A percentile compares a stretch with the other conserved stretches of the same genome.
Conservation (phyloP, 352 stramenopile genomes). For the Achlya hypogyna region DNA sequence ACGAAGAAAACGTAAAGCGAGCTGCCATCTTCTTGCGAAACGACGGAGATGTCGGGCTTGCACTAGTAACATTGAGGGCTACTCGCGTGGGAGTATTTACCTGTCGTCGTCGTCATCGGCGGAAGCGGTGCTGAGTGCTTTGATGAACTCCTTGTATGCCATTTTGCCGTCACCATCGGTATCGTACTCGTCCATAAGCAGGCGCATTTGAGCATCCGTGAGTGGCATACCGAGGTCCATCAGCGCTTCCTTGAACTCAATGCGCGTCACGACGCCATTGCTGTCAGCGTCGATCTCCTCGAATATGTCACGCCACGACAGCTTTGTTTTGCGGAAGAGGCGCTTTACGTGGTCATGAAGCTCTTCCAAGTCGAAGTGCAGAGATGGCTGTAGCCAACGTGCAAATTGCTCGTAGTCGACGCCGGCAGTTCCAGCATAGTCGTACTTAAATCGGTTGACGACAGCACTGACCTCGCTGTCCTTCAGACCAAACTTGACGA, state of each 20-base stretch:
- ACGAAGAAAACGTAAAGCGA: not conserved
- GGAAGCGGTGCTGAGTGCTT: not conserved
- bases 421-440: slow-evolving; percentile 37
- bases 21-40: not conserved
- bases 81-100: not conserved
- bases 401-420: slow-evolving; percentile 64
- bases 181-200: slow-evolving; percentile 56
- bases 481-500: slow-evolving; percentile 30
- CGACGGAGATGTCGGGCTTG: not conserved
- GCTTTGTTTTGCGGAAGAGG: slow-evolving; percentile 30
- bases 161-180: slow-evolving; percentile 46
- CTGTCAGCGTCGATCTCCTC: slow-evolving; percentile 48
- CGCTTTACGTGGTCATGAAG: slow-evolving; percentile 43
- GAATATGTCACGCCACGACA: slow-evolving; percentile 39
- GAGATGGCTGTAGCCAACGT: slow-evolving; percentile 47
- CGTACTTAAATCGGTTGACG: slow-evolving; percentile 51
- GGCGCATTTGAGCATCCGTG: slow-evolving; percentile 51
- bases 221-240: slow-evolving; percentile 50
- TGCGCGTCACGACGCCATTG: slow-evolving; percentile 37
- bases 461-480: slow-evolving; percentile 29
- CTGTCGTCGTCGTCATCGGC: not conserved
- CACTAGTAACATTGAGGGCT: not conserved
- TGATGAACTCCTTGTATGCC: slow-evolving; percentile 46
- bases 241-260: slow-evolving; percentile 47
- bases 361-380: slow-evolving; percentile 48